Base-by-base conservation (phyloP, 495 filamentous ascomycete species). In the Antarctomyces pellizariae region DNA sequence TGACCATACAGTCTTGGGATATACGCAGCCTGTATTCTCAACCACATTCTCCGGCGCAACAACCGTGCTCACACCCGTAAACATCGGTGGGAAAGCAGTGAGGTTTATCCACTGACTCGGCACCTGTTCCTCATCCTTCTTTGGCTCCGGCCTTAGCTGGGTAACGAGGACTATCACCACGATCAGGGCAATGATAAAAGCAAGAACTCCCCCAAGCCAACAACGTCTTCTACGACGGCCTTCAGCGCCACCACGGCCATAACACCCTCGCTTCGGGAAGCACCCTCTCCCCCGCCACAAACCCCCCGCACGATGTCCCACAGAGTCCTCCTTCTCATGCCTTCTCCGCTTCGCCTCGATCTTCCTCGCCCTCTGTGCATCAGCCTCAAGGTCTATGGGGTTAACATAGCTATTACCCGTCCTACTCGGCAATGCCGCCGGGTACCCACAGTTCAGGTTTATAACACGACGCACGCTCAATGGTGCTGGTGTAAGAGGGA, bases 41-140 rank as follows among this genome's bases (percentile, higher is more conserved):
- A 53, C 41, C 1, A 60, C 53, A 18, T 67, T 52, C 18, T 71
- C 59, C 2, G 79, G 61, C 2, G 64, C 67, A 2, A 68, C 58
- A 15, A 92, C 59, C 0, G 80, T 89, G 16, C 68, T 55, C 28
- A 89, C 55, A 1, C 82, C 82, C 0, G 75, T 82, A 5, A 74
- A 75, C 31, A 92, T 77, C 0, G 82, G 73, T 18, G 82, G 82
- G 35, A 74, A 90, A 14, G 67, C 67, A 1, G 82, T 89, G 14
- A 90, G 44, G 39, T 89, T 91, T 17, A 89, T 56, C 66, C 74
- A 92, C 17, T 62, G 51, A 3, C 62, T 59, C 33, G 64, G 50
- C n/a, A n/a, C n/a, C n/a, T n/a, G n/a, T 9, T 57, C 53, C 0
- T 34, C 25, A 12, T 31, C 17, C 7, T 32, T 25, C 18, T 25